Conservation (phyloP, 306 rosid genomes). For the Delonix regia region DNA sequence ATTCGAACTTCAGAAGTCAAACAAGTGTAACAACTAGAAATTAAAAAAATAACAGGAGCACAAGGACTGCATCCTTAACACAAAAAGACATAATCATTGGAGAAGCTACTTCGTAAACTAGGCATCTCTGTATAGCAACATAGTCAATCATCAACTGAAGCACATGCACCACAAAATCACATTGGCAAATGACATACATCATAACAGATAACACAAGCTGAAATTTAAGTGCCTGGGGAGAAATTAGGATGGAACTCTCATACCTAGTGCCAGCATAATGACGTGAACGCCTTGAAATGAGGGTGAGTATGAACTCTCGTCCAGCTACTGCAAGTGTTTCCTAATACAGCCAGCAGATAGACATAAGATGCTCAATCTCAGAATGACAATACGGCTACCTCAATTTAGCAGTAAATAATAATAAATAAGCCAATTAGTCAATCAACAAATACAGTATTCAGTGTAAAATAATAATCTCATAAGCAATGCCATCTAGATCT, state of each 20-base stretch:
- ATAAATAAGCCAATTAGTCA: constrained; percentile 1
- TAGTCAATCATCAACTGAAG: constrained; percentile 14
- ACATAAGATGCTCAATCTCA: constrained; percentile 25
- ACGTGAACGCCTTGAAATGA: constrained; percentile 97
- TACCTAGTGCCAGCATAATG: constrained; percentile 99
- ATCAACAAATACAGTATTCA: constrained; percentile 15
- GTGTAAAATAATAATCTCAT: neutral
- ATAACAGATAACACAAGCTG: neutral
- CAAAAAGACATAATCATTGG: neutral
- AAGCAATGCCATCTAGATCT: neutral
- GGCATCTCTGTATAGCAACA: neutral
- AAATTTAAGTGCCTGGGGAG: constrained; percentile 7
- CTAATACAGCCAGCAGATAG: constrained; percentile 47
- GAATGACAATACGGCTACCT: constrained; percentile 21
- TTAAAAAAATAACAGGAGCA: neutral
- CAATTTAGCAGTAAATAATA: constrained; percentile 28
- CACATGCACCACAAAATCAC: constrained; percentile 13
- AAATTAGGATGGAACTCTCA: constrained; percentile 26
- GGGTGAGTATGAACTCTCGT: constrained; percentile 69
- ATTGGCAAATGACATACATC: neutral
- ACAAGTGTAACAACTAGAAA: neutral
- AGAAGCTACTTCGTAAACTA: neutral
- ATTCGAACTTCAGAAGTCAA: constrained; percentile 23
- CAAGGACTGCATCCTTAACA: neutral
- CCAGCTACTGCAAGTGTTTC: constrained; percentile 69